Base-by-base conservation (phyloP, 306 rosid species). In the Cucumis cinereus region DNA sequence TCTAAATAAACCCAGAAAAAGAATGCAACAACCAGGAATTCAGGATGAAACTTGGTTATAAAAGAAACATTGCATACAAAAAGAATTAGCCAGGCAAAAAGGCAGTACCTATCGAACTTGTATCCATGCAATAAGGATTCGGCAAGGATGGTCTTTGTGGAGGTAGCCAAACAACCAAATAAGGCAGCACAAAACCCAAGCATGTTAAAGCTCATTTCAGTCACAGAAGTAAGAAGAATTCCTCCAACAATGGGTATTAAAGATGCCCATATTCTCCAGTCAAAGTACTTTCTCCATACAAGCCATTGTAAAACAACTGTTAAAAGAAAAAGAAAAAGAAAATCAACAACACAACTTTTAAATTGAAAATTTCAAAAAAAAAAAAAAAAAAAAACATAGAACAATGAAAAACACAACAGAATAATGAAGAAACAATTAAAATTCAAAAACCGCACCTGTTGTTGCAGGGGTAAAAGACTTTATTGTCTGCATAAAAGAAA, bases 381-480 rank as follows among this genome's bases (percentile, higher is more conserved):
- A n/a, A n/a, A 38, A 43, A 68, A 2, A 4, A 49, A 45, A 70
- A 24, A 77, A 52, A 77, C 24, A 0, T n/a, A 47, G 11, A 52
- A 73, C 49, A 36, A 54, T 9, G 10, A 49, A 2, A 74, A 43
- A 75, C 23, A 53, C 23, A 14, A 41, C 5, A 30, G 35, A 22
- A 26, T 8, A 1, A 26, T 47, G 8, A 60, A 8, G 0, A 7
- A 77, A n/a, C 47, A 10, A 73, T 36, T 43, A 63, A 9, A 69
- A 69, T 69, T 23, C 2, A 43, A 62, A 62, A 79, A 74, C 30
- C 83, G 79, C 49, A 91, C 98, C 98, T 54, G 98, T 94, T 53
- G 98, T 94, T 41, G 98, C 98, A 56, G 98, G 98, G 23, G 98
- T 94, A 88, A 93, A 93, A 6, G 98, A 93, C 87, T 93, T 93